phyloP scores from a whole-genome alignment of 768 basidiomycete species.

The Pluteus cervinus region DNA sequence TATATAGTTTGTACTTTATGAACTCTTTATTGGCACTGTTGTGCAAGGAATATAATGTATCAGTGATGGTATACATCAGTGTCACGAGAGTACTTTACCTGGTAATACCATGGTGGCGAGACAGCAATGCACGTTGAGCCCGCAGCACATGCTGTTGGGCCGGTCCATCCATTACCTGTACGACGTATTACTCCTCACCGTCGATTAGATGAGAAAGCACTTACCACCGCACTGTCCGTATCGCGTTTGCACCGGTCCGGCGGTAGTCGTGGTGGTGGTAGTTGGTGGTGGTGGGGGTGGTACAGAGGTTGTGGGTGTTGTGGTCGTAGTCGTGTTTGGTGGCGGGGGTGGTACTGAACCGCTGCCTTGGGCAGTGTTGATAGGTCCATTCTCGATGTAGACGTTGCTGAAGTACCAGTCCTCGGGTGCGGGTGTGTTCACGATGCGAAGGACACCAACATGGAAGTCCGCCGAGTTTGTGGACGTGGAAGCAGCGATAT shows the following conservation, averaged over 20 bases:
- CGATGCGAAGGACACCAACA: conserved; percentile 53
- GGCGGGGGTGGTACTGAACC: conserved; percentile 21
- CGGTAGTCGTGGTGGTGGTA: conserved; percentile 26
- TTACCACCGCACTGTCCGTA: conserved; percentile 51
- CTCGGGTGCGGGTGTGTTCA: conserved; percentile 38
- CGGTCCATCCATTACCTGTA: conserved; percentile 37
- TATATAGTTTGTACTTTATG: too few relatives aligned
- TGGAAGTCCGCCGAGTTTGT: conserved; percentile 61
- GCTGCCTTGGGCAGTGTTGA: conserved; percentile 45
- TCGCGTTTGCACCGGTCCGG: conserved; percentile 34
- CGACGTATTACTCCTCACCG: background rate
- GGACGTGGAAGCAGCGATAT: conserved; percentile 41
- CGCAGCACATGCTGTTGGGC: conserved; percentile 37
- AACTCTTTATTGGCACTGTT: too few relatives aligned
- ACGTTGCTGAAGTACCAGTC: conserved; percentile 59
- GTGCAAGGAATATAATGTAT: too few relatives aligned
- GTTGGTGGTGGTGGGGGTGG: conserved; percentile 17
- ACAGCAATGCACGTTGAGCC: conserved; percentile 40
- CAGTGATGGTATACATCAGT: too few relatives aligned
- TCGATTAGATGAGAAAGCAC: conserved; percentile 2
- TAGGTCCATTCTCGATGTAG: conserved; percentile 51
- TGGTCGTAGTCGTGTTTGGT: conserved; percentile 12
- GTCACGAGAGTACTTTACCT: conserved; percentile 31
- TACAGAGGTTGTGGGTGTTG: conserved; percentile 8
- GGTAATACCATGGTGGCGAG: conserved; percentile 48